Percentiles rank a stretch among this genome's conserved stretches.
These are phyloP conservation scores for Pythium dissotocum DNA, from an alignment of 352 stramenopile genomes.

Conservation along the genomic window DNA sequence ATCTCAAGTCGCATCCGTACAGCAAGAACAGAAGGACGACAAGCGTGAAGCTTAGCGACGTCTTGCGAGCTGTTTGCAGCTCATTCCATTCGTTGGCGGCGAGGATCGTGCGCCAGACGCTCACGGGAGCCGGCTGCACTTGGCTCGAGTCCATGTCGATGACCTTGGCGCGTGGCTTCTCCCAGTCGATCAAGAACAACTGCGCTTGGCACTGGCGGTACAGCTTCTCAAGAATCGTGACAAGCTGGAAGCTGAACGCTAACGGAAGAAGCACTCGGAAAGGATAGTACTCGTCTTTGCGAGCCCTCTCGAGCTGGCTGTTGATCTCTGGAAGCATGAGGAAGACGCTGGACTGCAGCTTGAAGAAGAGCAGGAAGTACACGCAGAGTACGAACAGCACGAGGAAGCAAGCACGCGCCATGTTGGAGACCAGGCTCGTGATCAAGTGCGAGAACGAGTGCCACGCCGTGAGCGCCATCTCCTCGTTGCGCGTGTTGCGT, in stretches of 20 bases:
- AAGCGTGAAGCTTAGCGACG: conserved; percentile 83
- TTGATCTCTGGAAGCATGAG: conserved; percentile 81
- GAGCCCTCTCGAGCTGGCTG: conserved; percentile 45
- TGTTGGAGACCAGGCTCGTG: conserved; percentile 40
- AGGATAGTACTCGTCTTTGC: conserved; percentile 85
- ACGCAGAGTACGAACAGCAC: conserved; percentile 77
- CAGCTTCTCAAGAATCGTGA: conserved; percentile 65
- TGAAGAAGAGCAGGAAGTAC: conserved; percentile 96
- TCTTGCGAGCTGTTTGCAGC: conserved; percentile 82
- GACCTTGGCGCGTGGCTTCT: conserved; percentile 78
- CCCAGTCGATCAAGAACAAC: conserved; percentile 95
- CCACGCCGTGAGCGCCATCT: conserved; percentile 54
- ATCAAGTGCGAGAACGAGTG: conserved; percentile 46
- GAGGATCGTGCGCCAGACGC: conserved; percentile 93
- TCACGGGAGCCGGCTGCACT: conserved; percentile 65
- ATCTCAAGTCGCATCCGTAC: conserved; percentile 64
- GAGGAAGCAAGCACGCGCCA: conserved; percentile 42
- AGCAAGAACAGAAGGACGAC: conserved; percentile 88
- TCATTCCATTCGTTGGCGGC: conserved; percentile 95
- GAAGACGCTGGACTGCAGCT: conserved; percentile 88
- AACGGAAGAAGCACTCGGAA: conserved; percentile 84
- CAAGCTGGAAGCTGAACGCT: conserved; percentile 83
- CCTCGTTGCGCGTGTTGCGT: conserved; percentile 67
- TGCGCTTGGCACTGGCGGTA: conserved; percentile 79
- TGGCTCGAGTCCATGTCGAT: conserved; percentile 54